Base-by-base conservation (phyloP, 352 stramenopile species). In the Phytophthora hybrid region DNA sequence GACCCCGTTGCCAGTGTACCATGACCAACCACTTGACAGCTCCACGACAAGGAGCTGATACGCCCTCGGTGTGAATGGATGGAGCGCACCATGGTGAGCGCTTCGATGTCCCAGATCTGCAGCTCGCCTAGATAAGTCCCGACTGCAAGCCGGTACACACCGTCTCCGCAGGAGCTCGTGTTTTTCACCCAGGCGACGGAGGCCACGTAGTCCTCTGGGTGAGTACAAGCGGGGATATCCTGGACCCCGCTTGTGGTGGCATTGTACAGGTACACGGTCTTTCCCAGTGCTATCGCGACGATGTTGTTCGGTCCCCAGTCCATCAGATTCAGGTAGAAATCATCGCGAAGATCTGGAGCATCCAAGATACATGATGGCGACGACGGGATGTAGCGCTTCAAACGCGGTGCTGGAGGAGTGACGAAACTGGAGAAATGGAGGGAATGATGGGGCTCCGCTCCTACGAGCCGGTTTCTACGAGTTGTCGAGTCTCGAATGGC, bases 261-360 rank as follows among this genome's bases (percentile, higher is more conserved):
- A 78, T 98, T 92, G 94, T 98, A 99, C 31, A 99, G 83, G 78
- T 99, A 99, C 37, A 99, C 95, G 32, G 85, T 92, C 59, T 98
- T 88, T 31, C 86, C 83, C 8, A 99, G 83, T 19, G 96, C 97
- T 3, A 99, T 95, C 1, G 97, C 97, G 29, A 99, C 76, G 51
- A 98, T 69, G 80, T 99, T 98, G 73, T 92, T 97, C 55, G 85
- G 74, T 59, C 93, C 92, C 98, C 98, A 99, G 34, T 93, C 96
- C 16, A 99, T 82, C 18, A 99, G 79, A 76, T 99, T 99, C 34
- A 99, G 77, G 73, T 99, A 99, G 82, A 99, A 99, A 75, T 99
- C 97, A 79, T 99, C 96, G 11, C 97, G 86, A 26, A 99, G 78
- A 58, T 98, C 95, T 0, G 97, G 97, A 8, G 97, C 97, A 81